Conservation (phyloP, 192 early-diverging fungal genomes). For the Backusella liffmaniae region DNA sequence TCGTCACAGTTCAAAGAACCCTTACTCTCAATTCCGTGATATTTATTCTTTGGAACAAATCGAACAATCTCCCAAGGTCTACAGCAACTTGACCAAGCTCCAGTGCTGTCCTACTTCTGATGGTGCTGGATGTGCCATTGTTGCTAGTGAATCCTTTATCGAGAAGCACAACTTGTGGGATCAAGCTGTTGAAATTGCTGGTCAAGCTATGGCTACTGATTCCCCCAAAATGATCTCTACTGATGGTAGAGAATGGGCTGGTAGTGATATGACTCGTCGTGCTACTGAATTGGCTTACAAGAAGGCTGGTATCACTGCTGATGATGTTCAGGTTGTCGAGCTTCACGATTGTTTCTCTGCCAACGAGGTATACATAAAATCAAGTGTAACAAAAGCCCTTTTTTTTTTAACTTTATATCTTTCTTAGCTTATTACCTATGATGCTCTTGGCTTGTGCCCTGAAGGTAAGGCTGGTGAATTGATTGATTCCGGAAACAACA, state of each 20-base stretch:
- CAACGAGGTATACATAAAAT: slow-evolving; percentile 52
- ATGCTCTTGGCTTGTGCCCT: slow-evolving; percentile 64
- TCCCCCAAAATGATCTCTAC: slow-evolving; percentile 53
- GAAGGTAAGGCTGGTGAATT: slow-evolving; percentile 64
- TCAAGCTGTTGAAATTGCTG: slow-evolving; percentile 69
- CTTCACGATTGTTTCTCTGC: slow-evolving; percentile 78
- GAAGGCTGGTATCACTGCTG: slow-evolving; percentile 58
- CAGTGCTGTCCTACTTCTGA: slow-evolving; percentile 78
- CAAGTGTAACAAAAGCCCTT: slow-evolving; percentile 26
- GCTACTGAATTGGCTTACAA: slow-evolving; percentile 52
- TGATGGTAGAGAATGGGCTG: slow-evolving; percentile 56
- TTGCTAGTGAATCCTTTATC: slow-evolving; percentile 67
- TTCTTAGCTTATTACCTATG: slow-evolving; percentile 56
- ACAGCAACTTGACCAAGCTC: slow-evolving; percentile 66
- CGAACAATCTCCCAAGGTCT: slow-evolving; percentile 56
- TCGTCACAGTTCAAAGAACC: slow-evolving; percentile 63
- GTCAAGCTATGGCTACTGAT: slow-evolving; percentile 74
- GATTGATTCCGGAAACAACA: slow-evolving; percentile 52
- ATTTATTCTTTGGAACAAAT: slow-evolving; percentile 62
- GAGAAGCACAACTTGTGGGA: slow-evolving; percentile 52
- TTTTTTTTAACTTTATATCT: neutral
- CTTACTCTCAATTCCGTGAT: slow-evolving; percentile 70
- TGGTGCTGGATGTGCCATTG: slow-evolving; percentile 61
- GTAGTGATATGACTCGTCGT: slow-evolving; percentile 67
- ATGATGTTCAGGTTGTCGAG: slow-evolving; percentile 66